A percentile compares a stretch with the other conserved stretches of the same genome.
phyloP scores from a whole-genome alignment of 2,329 filamentous ascomycete genomes.

The Epichloe hybrida region DNA sequence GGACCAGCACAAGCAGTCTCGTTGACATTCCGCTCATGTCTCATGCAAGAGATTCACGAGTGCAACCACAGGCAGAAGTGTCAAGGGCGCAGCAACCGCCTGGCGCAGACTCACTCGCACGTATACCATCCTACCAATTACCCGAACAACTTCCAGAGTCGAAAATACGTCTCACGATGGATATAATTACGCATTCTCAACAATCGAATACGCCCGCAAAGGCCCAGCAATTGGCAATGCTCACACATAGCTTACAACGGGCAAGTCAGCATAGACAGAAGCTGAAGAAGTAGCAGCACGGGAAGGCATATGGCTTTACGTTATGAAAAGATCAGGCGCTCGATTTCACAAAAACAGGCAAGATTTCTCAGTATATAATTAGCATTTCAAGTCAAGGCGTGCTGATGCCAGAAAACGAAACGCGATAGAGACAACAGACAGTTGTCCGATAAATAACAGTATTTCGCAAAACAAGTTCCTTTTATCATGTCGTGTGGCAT shows the following conservation, averaged over 20 bases:
- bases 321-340: no score
- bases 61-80: background rate
- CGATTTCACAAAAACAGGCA: no score
- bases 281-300: background rate
- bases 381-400: no score
- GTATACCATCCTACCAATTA: background rate
- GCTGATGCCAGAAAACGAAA: no score
- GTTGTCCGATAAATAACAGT: no score
- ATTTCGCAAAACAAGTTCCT: no score
- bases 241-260: background rate
- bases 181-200: background rate
- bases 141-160: background rate
- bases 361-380: background rate
- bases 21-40: background rate
- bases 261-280: background rate
- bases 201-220: background rate
- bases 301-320: background rate
- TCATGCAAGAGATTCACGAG: background rate
- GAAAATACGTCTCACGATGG: conserved; percentile 1
- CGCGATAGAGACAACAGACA: no score
- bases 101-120: background rate
- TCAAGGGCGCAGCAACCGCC: background rate
- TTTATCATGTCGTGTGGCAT: no score
- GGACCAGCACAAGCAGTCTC: background rate
- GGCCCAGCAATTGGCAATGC: background rate